These are phyloP conservation scores for Spinellus fusiger DNA, from an alignment of 192 early-diverging fungal species.

Conservation along the genomic window DNA sequence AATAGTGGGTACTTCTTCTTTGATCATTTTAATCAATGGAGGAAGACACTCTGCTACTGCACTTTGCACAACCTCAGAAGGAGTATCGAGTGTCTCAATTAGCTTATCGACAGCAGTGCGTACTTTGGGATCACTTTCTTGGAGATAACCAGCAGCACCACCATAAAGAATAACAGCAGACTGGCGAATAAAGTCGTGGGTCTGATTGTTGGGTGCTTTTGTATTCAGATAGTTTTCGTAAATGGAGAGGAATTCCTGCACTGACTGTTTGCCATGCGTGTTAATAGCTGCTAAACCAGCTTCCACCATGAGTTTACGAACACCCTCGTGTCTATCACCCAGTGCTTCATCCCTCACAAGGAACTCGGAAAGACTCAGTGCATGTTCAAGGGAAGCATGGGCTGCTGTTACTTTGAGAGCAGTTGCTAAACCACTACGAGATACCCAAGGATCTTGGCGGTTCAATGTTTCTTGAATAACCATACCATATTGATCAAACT, in stretches of 20 bases:
- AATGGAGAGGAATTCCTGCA: conserved; percentile 61
- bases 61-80: conserved; percentile 90
- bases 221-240: conserved; percentile 77
- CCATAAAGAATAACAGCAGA: conserved; percentile 90
- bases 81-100: conserved; percentile 85
- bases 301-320: conserved; percentile 78
- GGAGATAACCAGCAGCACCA: conserved; percentile 83
- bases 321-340: conserved; percentile 75
- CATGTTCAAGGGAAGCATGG: conserved; percentile 42
- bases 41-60: conserved; percentile 93
- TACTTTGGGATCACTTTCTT: conserved; percentile 65
- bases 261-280: conserved; percentile 59
- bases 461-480: conserved; percentile 79
- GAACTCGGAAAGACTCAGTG: conserved; percentile 59
- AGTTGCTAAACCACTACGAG: conserved; percentile 80
- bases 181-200: conserved; percentile 85
- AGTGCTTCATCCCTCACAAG: conserved; percentile 79
- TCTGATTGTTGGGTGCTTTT: conserved; percentile 57
- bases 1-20: conserved; percentile 50
- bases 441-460: conserved; percentile 70
- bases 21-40: conserved; percentile 75
- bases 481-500: conserved; percentile 89
- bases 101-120: conserved; percentile 79
- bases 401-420: conserved; percentile 67
- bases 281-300: conserved; percentile 79